phyloP scores from a whole-genome alignment of 1,284 basidiomycete species.

The Austropuccinia psidii region DNA sequence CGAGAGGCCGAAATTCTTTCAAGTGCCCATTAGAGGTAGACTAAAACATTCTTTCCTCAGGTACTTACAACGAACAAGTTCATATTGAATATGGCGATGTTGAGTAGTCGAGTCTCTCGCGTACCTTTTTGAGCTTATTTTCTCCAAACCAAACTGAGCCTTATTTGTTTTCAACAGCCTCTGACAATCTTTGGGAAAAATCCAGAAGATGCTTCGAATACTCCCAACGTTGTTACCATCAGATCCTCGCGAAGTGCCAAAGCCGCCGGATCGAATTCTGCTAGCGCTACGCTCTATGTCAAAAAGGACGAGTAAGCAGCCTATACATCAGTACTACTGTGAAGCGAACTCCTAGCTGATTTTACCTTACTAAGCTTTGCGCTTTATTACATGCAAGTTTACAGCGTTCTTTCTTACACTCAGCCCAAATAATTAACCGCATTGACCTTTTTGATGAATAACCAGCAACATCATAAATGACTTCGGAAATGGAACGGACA shows the following conservation, averaged over 20 bases:
- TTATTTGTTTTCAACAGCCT: not conserved
- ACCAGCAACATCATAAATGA: conserved; percentile 25
- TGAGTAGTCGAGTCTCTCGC: not conserved
- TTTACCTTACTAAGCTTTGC: conserved; percentile 3
- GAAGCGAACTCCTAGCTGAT: not conserved
- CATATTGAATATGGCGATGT: conserved; percentile 8
- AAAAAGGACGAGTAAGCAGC: conserved; percentile 20
- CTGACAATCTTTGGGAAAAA: conserved; percentile 6
- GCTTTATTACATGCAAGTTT: conserved; percentile 12
- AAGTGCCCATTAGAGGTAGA: not conserved
- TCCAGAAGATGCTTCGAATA: too few relatives aligned
- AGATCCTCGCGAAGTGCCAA: conserved; percentile 8
- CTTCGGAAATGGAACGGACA: conserved; percentile 21
- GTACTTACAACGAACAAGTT: conserved; percentile 8
- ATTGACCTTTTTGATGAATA: too few relatives aligned
- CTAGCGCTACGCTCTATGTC: conserved; percentile 17
- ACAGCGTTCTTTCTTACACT: too few relatives aligned
- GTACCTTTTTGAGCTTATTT: not conserved
- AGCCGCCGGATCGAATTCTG: conserved; percentile 11
- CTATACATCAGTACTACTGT: not conserved
- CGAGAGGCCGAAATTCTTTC: not conserved
- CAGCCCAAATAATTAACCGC: too few relatives aligned
- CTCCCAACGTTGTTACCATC: too few relatives aligned
- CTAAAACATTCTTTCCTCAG: not conserved
- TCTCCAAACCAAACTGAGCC: not conserved